phyloP scores from a whole-genome alignment of 805 yeast species.

The Saturnispora diversa region DNA sequence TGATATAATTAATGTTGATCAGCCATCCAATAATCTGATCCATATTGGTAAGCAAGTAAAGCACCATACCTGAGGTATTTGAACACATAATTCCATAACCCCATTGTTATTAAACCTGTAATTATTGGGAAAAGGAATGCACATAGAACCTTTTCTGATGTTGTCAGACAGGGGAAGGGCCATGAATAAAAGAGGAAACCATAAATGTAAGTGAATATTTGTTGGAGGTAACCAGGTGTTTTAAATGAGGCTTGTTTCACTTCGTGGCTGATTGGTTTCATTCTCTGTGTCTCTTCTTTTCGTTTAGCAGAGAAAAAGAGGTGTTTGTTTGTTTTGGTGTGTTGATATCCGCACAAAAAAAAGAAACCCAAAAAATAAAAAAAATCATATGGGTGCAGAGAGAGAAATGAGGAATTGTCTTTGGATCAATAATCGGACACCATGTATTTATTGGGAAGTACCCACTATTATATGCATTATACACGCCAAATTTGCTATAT shows the following conservation, averaged over 20 bases:
- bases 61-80: not conserved
- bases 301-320: not conserved
- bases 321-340: no score
- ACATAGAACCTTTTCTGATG: slow-evolving; percentile 1
- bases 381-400: no score
- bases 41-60: not conserved
- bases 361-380: no score
- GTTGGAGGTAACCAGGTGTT: not conserved
- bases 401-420: no score
- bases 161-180: slow-evolving; percentile 6
- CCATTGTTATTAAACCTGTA: not conserved
- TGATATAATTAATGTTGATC: no score
- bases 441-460: no score
- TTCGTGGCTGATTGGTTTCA: slow-evolving; percentile 4
- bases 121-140: slow-evolving; percentile 2
- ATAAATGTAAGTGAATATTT: not conserved
- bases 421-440: no score
- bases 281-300: slow-evolving; percentile 1
- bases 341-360: no score
- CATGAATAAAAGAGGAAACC: slow-evolving; percentile 4
- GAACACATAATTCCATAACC: slow-evolving; percentile 6
- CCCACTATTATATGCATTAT: no score
- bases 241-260: slow-evolving; percentile 3
- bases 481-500: no score
- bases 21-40: not conserved